These are phyloP conservation scores for Tarenaya hassleriana DNA, from an alignment of 345 rosid species.

Conservation along the genomic window DNA sequence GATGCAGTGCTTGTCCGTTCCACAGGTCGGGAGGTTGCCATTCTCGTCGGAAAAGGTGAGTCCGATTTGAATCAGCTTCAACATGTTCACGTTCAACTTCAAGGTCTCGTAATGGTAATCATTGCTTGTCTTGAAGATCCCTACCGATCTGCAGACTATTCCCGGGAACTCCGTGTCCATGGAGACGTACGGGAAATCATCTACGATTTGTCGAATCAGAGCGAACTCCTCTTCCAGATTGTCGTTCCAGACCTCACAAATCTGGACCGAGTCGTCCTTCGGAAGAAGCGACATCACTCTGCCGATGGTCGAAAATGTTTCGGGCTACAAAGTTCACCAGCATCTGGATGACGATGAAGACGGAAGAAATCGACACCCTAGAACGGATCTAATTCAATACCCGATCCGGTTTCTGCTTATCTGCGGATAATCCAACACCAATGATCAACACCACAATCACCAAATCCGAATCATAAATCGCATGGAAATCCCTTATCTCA, in stretches of 20 bases:
- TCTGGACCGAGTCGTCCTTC: constrained; percentile 64
- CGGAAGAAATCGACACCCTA: constrained; percentile 5
- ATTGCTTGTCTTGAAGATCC: constrained; percentile 53
- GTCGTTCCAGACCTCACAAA: constrained; percentile 79
- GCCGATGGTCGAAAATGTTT: neutral
- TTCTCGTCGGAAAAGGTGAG: constrained; percentile 76
- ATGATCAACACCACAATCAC: neutral
- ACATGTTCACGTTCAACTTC: constrained; percentile 68
- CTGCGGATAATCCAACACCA: constrained; percentile 10
- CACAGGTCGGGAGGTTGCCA: constrained; percentile 76
- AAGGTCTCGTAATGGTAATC: constrained; percentile 72
- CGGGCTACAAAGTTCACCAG: neutral
- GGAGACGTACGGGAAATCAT: constrained; percentile 64
- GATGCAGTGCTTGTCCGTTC: constrained; percentile 61
- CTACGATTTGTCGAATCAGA: constrained; percentile 60
- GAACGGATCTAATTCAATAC: constrained; percentile 26
- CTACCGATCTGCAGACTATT: constrained; percentile 61
- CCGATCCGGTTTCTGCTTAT: constrained; percentile 29
- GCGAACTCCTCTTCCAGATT: constrained; percentile 62
- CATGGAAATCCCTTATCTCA: neutral
- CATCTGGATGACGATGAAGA: constrained; percentile 17
- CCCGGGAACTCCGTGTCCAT: constrained; percentile 98
- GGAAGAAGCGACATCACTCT: constrained; percentile 60
- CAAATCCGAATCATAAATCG: neutral
- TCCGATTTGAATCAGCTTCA: constrained; percentile 80